Conservation (phyloP, 2,329 filamentous ascomycete genomes). For the Epichloe hybrida region DNA sequence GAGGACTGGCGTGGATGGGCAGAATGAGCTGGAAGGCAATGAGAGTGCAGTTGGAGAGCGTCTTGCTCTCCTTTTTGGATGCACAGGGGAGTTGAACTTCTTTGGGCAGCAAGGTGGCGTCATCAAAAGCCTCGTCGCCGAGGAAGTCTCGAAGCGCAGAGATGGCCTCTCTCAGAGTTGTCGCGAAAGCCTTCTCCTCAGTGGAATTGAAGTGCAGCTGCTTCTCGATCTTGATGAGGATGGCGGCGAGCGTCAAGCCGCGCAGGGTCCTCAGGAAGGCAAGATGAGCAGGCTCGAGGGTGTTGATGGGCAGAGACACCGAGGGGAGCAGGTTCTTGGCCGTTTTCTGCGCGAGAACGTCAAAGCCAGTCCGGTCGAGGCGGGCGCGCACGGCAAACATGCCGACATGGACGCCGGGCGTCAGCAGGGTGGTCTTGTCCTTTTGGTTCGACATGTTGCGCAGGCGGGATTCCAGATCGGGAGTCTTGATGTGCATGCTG, state of each 20-base stretch:
- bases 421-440: conserved; percentile 29
- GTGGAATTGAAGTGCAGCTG: conserved; percentile 22
- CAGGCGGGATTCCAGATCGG: conserved; percentile 48
- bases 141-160: conserved; percentile 27
- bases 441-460: conserved; percentile 49
- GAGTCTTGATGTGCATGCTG: conserved; percentile 58
- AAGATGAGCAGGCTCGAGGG: conserved; percentile 40
- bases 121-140: conserved; percentile 30
- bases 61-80: background rate
- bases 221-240: conserved; percentile 19
- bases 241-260: conserved; percentile 23
- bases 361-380: conserved; percentile 41
- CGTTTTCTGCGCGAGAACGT: conserved; percentile 45
- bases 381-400: conserved; percentile 43
- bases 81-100: conserved; percentile 29
- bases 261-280: conserved; percentile 39
- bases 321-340: conserved; percentile 48
- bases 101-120: conserved; percentile 30
- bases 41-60: conserved; percentile 17
- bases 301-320: conserved; percentile 36
- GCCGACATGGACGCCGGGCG: conserved; percentile 42
- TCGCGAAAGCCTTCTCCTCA: conserved; percentile 30
- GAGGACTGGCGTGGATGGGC: conserved; percentile 42
- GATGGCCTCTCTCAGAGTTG: conserved; percentile 30
- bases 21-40: conserved; percentile 48